Conservation (phyloP, 2,329 filamentous ascomycete genomes). For the Phyllosticta capitalensis region DNA sequence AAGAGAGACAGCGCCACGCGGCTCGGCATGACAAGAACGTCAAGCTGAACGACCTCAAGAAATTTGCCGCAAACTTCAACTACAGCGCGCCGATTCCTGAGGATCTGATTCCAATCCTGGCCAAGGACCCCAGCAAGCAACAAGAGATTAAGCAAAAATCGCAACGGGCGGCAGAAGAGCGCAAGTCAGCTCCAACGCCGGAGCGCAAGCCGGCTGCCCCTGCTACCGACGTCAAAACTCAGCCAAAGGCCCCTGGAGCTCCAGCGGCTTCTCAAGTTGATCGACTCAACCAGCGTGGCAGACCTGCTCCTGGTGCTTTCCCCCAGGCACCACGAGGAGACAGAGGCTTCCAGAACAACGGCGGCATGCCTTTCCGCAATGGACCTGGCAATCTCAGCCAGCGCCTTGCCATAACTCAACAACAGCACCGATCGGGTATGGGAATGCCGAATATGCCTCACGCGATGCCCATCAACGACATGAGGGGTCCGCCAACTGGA, state of each 20-base stretch:
- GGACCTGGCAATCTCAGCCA: slow-evolving; percentile 40
- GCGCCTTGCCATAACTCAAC: slow-evolving; percentile 42
- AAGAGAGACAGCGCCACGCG: slow-evolving; percentile 46
- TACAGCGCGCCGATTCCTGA: slow-evolving; percentile 83
- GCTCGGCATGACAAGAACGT: slow-evolving; percentile 71
- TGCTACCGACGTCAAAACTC: slow-evolving; percentile 26
- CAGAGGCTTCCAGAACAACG: slow-evolving; percentile 27
- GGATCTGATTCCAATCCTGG: slow-evolving; percentile 88
- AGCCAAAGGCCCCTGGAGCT: slow-evolving; percentile 20
- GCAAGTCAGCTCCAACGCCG: slow-evolving; percentile 25
- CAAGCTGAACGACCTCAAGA: slow-evolving; percentile 88
- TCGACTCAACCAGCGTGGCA: slow-evolving; percentile 15
- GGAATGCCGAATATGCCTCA: slow-evolving; percentile 41
- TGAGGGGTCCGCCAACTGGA: slow-evolving; percentile 63
- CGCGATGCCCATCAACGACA: slow-evolving; percentile 52
- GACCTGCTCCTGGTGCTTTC: slow-evolving; percentile 2
- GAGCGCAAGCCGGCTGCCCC: slow-evolving; percentile 25
- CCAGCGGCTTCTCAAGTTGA: slow-evolving; percentile 38
- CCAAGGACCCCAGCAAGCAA: slow-evolving; percentile 93
- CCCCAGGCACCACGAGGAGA: slow-evolving; percentile 8
- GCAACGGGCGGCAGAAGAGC: slow-evolving; percentile 59
- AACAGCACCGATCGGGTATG: slow-evolving; percentile 39
- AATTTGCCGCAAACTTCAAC: slow-evolving; percentile 91
- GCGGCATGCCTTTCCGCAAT: slow-evolving; percentile 27
- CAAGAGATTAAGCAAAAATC: slow-evolving; percentile 86